Evolutionary conservation across 306 rosid genomes (phyloP), one percentile per base, ranked within the genome.

Genomic region (Arachis stenosperma): DNA sequence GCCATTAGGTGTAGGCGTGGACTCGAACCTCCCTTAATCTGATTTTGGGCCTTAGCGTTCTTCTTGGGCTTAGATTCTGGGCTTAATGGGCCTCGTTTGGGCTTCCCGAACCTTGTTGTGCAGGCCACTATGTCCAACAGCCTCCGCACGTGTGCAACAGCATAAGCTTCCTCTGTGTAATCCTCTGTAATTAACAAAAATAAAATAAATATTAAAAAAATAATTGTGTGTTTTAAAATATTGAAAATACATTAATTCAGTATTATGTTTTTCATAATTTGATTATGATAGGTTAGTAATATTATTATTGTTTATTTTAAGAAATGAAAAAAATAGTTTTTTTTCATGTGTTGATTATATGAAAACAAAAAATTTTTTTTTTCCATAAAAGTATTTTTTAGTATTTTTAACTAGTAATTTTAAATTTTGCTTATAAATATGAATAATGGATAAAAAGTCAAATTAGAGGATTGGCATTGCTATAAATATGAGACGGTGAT

Each of bases 101-200:
- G 83, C 87, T 88, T 94, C 9, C 86, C 74, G 46, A 88, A 91
- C 64, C 85, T 88, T 0, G 88, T 76, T 9, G 98, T 91, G 82
- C 97, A 89, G 57, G 92, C 92, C 55, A 86, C 84, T 0, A 94
- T 85, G 79, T 94, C 97, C 83, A 91, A 82, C 4, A 94, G 67
- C 66, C 97, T 80, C 77, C 97, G 90, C 76, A 94, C 92, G 65
- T 94, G 98, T 29, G 87, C 84, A 40, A 80, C 39, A 1, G 85
- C 88, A 22, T 89, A 74, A 27, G 69, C 81, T 75, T 93, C 91
- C 6, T 85, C 83, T 1, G 29, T 55, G 36, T 94, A 91, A 47
- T 91, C 85, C 92, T 94, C 98, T 94, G 65, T 6, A 37, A 58
- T 6, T 12, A 2, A 41, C 2, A 56, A 33, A 67, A 6, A 17